Conservation (phyloP, 306 rosid species). For the Hylodesmum podocarpum region DNA sequence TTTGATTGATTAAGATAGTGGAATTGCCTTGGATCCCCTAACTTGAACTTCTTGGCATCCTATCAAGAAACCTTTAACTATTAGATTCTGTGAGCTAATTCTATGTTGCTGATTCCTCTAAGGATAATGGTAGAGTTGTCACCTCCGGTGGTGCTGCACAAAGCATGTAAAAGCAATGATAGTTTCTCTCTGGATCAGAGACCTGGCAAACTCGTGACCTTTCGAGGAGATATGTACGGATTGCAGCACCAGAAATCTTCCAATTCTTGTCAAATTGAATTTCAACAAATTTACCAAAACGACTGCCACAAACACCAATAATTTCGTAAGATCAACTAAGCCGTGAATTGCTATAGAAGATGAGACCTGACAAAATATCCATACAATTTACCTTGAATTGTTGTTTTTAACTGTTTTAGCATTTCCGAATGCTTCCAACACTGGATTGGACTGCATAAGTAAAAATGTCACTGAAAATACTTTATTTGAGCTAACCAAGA, state of each 20-base stretch:
- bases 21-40: conserved; percentile 71
- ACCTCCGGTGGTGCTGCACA: conserved; percentile 93
- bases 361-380: background rate
- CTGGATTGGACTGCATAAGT: conserved; percentile 81
- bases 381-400: conserved; percentile 71
- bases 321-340: conserved; percentile 31
- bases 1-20: conserved; percentile 80
- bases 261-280: conserved; percentile 84
- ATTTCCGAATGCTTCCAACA: conserved; percentile 88
- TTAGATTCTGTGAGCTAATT: conserved; percentile 21
- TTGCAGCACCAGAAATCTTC: conserved; percentile 90
- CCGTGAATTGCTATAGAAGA: background rate
- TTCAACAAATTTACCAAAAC: conserved; percentile 90
- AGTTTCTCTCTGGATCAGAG: conserved; percentile 90
- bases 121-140: conserved; percentile 18
- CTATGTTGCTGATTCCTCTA: background rate
- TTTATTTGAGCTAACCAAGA: conserved; percentile 4
- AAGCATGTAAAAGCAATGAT: conserved; percentile 93
- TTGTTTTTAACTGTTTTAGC: conserved; percentile 90
- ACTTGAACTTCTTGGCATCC: conserved; percentile 71
- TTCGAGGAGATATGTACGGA: conserved; percentile 88
- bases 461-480: conserved; percentile 32
- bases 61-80: conserved; percentile 34
- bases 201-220: conserved; percentile 87
- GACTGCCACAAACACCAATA: conserved; percentile 52